Evolutionary conservation across 345 rosid genomes (phyloP).

Genomic region (Gossypium ekmanianum): DNA sequence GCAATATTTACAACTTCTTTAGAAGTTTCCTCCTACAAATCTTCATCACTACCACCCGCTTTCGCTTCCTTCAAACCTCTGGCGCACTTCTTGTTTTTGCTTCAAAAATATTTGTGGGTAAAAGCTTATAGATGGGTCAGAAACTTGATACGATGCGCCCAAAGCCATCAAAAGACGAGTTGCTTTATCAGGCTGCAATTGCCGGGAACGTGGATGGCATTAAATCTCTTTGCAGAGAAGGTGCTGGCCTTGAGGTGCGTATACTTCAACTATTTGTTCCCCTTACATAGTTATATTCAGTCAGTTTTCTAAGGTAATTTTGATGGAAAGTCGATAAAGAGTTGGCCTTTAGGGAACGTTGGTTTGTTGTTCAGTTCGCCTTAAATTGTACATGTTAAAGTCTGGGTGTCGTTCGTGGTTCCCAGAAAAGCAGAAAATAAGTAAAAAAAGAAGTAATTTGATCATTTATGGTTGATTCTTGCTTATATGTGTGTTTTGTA

Average conservation of each 20-base stretch:
- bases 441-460: background rate
- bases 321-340: background rate
- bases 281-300: background rate
- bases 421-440: background rate
- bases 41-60: background rate
- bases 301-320: background rate
- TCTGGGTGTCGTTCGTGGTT: background rate
- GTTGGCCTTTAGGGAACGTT: background rate
- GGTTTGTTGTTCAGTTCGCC: background rate
- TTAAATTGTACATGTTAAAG: background rate
- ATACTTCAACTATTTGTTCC: background rate
- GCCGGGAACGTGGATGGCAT: constrained; percentile 34
- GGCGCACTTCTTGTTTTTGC: background rate
- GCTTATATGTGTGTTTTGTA: background rate
- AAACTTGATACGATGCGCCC: constrained; percentile 29
- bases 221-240: constrained; percentile 32
- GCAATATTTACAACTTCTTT: background rate
- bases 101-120: background rate
- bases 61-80: constrained; percentile 4
- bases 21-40: constrained; percentile 9
- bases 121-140: constrained; percentile 35
- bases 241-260: constrained; percentile 43
- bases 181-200: constrained; percentile 29
- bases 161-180: constrained; percentile 37
- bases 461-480: background rate